Evolutionary conservation across 495 filamentous ascomycete species (phyloP), one percentile per base, ranked within the genome.

Genomic region (Aspergillus avenaceus): DNA sequence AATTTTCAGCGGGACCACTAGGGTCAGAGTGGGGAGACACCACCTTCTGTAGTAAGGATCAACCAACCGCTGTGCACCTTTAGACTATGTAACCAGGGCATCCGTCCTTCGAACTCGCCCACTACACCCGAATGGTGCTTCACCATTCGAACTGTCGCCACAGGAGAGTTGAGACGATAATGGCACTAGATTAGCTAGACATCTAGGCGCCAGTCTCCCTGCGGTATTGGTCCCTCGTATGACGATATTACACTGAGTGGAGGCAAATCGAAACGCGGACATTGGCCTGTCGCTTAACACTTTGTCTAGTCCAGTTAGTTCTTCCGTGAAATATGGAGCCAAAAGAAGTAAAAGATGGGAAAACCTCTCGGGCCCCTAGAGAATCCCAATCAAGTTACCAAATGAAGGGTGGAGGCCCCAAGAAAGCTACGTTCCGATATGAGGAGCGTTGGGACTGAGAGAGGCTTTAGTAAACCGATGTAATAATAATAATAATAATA

Each of bases 1-100:
- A n/a, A 32, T 28, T 45, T 45, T 45, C 42, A 31, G 42, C 42
- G 42, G 42, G 22, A 45, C 42, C 26, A 18, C 8, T 31, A 29
- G 26, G 19, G 16, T 19, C 42, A 7, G 22, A 45, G 42, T 45
- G 42, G 42, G 18, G 42, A 24, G 9, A 31, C 23, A 16, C 42
- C 42, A 45, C 42, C 14, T 8, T 29, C 24, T 45, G 42, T 3
- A 45, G 42, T 14, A 45, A 23, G 13, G 42, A 45, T 45, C 42
- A 31, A 22, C 42, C 42, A 45, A 45, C 42, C 14, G 21, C 29
- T 21, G 14, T 22, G 42, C 26, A n/a, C 21, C 12, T 21, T 19
- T 31, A 14, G 19, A 32, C 27, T 38, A 32, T 23, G 26, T 13
- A 45, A 45, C 42, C 42, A 45, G 22, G 29, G 42, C 26, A 38